phyloP scores from a whole-genome alignment of 768 basidiomycete species.

The Boletus speciosus region DNA sequence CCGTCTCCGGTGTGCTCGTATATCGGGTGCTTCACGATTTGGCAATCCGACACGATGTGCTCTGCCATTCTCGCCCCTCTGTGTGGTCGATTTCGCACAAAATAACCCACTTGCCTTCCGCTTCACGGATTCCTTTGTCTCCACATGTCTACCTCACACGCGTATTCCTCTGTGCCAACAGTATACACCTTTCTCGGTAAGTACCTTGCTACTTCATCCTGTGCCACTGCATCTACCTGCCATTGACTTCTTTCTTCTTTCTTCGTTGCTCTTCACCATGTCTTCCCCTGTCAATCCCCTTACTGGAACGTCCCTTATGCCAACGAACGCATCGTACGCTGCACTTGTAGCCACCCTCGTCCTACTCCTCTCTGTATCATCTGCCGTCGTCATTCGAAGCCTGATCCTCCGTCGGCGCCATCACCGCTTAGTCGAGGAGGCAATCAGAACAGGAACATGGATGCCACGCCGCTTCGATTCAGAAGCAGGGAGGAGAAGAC shows the following conservation, averaged over 20 bases:
- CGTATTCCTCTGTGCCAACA: slow-evolving; percentile 8
- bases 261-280: slow-evolving; percentile 10
- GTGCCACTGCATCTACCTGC: background rate
- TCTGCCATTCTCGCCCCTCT: background rate
- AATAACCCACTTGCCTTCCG: background rate
- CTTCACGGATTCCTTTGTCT: background rate
- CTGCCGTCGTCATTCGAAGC: slow-evolving; percentile 63
- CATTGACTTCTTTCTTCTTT: background rate
- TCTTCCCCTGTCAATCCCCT: slow-evolving; percentile 7
- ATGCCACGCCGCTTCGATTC: slow-evolving; percentile 31
- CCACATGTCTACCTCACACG: slow-evolving; percentile 1
- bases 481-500: slow-evolving; percentile 15
- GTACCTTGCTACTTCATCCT: background rate
- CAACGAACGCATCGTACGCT: slow-evolving; percentile 31
- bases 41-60: background rate
- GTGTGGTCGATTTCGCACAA: slow-evolving; percentile 4
- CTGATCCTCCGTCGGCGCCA: slow-evolving; percentile 62
- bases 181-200: slow-evolving; percentile 34
- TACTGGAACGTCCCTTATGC: background rate
- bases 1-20: background rate
- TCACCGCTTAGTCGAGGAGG: slow-evolving; percentile 55
- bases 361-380: slow-evolving; percentile 63
- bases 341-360: slow-evolving; percentile 61
- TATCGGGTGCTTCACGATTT: background rate
- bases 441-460: slow-evolving; percentile 64